phyloP scores from a whole-genome alignment of 495 filamentous ascomycete species.

The Penicillium silybi region DNA sequence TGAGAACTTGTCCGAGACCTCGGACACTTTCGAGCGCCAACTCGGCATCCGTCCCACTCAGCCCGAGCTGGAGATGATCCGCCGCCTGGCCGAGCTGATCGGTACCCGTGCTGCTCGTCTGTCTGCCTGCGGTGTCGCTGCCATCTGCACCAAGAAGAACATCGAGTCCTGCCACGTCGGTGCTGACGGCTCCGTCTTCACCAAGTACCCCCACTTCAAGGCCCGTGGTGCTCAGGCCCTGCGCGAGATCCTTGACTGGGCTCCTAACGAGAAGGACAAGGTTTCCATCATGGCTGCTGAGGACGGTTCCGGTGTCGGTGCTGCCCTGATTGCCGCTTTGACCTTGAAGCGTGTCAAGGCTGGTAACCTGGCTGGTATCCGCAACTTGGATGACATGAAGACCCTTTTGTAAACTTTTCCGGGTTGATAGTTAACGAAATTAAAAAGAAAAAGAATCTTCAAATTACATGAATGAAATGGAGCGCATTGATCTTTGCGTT shows the following conservation, averaged over 20 bases:
- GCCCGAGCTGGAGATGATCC: slow-evolving; percentile 79
- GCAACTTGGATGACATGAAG: slow-evolving; percentile 58
- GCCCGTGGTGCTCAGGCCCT: slow-evolving; percentile 81
- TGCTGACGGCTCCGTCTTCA: slow-evolving; percentile 94
- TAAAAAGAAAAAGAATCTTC: background rate
- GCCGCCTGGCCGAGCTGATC: slow-evolving; percentile 86
- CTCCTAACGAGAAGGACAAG: slow-evolving; percentile 71
- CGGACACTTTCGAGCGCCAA: slow-evolving; percentile 70
- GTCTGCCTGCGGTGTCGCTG: slow-evolving; percentile 89
- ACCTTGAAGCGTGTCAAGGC: slow-evolving; percentile 80
- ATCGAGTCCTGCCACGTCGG: slow-evolving; percentile 86
- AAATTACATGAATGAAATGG: background rate
- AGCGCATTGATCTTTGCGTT: too few relatives aligned
- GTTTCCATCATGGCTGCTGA: slow-evolving; percentile 83
- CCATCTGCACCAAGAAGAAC: slow-evolving; percentile 93
- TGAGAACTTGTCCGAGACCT: slow-evolving; percentile 86
- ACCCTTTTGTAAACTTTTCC: slow-evolving; percentile 22
- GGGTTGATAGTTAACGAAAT: background rate
- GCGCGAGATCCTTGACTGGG: slow-evolving; percentile 92
- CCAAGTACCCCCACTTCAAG: slow-evolving; percentile 98
- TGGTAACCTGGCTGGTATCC: slow-evolving; percentile 75
- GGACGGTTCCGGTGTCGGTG: slow-evolving; percentile 94
- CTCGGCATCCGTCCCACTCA: slow-evolving; percentile 64
- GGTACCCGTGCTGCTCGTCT: slow-evolving; percentile 91
- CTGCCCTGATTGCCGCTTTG: slow-evolving; percentile 88